Evolutionary conservation across 257 asterid genomes (phyloP).

Genomic region (Solanum bulbocastanum): DNA sequence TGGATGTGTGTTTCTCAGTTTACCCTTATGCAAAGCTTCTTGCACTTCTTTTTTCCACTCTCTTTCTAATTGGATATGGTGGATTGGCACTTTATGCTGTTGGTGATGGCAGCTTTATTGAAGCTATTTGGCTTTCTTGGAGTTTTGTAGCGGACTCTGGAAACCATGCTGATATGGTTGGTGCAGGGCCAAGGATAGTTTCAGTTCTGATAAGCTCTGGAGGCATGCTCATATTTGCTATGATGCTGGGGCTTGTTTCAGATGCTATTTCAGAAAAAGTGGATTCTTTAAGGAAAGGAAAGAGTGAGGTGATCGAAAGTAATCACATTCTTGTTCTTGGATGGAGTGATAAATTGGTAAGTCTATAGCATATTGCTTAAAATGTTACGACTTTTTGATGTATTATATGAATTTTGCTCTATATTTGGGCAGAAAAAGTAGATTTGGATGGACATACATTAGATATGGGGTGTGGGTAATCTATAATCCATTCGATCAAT

Average conservation of each 20-base stretch:
- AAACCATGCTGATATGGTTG: constrained; percentile 86
- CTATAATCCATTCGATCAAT: neutral
- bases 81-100: constrained; percentile 92
- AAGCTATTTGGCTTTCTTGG: constrained; percentile 98
- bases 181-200: constrained; percentile 82
- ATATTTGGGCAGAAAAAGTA: neutral
- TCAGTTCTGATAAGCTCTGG: constrained; percentile 92
- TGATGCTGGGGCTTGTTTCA: constrained; percentile 99
- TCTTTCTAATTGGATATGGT: constrained; percentile 87
- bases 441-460: neutral
- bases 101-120: constrained; percentile 78
- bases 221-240: constrained; percentile 98
- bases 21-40: constrained; percentile 94
- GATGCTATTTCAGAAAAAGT: constrained; percentile 98
- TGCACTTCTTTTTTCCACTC: constrained; percentile 92
- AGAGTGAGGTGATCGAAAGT: constrained; percentile 93
- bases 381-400: neutral
- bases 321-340: constrained; percentile 95
- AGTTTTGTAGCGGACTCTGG: constrained; percentile 95
- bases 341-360: constrained; percentile 99
- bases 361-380: neutral
- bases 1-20: constrained; percentile 90
- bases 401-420: neutral
- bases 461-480: neutral
- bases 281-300: constrained; percentile 92